Percentiles rank a stretch among this genome's conserved stretches.
phyloP scores from a whole-genome alignment of 2,329 filamentous ascomycete species.

The Xylariaceae sp. region DNA sequence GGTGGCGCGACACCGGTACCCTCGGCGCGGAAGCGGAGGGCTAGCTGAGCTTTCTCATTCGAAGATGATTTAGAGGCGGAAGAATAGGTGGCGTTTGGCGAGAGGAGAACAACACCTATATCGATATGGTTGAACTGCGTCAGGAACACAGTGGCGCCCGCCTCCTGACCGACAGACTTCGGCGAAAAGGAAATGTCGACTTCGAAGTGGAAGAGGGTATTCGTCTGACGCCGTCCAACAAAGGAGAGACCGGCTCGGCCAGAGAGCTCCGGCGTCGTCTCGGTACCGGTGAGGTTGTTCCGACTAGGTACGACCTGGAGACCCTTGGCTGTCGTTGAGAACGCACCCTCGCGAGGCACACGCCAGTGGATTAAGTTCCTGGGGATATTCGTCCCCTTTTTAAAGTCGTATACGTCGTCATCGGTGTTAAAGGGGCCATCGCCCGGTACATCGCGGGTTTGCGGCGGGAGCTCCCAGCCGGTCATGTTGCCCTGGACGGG shows the following conservation, averaged over 20 bases:
- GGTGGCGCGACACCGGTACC: conserved; percentile 21
- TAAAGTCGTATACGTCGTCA: conserved; percentile 23
- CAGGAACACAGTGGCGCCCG: conserved; percentile 32
- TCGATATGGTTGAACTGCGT: conserved; percentile 33
- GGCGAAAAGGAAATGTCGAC: conserved; percentile 30
- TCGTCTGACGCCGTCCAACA: conserved; percentile 30
- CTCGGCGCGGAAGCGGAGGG: conserved; percentile 27
- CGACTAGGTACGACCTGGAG: conserved; percentile 27
- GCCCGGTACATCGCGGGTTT: conserved; percentile 33
- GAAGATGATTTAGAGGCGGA: not conserved
- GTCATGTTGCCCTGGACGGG: conserved; percentile 41
- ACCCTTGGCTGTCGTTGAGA: conserved; percentile 21
- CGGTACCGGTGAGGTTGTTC: conserved; percentile 27
- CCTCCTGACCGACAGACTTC: conserved; percentile 26
- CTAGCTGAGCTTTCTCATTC: conserved; percentile 14
- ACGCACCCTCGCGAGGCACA: conserved; percentile 25
- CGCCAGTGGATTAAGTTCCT: conserved; percentile 32
- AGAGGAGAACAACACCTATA: conserved; percentile 29
- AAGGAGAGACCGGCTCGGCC: conserved; percentile 28
- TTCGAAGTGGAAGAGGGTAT: conserved; percentile 31
- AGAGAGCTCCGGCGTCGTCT: conserved; percentile 20
- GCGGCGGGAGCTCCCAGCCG: conserved; percentile 37
- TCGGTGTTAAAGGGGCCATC: conserved; percentile 25
- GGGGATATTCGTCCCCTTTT: conserved; percentile 22
- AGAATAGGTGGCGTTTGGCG: not conserved